Evolutionary conservation across 208 protist species (phyloP).

Genomic region (Trypanosomatidae sp.): DNA sequence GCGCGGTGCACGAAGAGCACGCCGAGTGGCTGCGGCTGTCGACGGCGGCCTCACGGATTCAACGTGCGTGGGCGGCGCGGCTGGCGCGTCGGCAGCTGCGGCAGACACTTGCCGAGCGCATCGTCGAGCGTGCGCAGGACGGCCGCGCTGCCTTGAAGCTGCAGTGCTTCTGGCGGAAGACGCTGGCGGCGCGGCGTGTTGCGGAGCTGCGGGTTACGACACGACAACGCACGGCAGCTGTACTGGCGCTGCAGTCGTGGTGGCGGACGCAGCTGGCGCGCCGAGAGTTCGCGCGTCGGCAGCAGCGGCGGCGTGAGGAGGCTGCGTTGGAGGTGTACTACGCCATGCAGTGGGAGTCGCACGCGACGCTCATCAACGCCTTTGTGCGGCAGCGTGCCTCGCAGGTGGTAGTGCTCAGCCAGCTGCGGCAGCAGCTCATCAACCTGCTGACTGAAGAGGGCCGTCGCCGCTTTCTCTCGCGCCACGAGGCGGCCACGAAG

Average conservation of each 20-base stretch:
- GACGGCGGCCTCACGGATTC: constrained; percentile 44
- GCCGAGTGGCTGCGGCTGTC: constrained; percentile 23
- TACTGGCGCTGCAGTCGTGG: constrained; percentile 58
- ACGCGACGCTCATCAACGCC: constrained; percentile 49
- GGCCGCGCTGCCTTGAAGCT: constrained; percentile 51
- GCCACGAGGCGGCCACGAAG: constrained; percentile 45
- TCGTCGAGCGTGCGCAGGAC: constrained; percentile 21
- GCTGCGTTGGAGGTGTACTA: constrained; percentile 52
- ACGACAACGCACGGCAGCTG: constrained; percentile 21
- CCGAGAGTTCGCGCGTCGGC: constrained; percentile 27
- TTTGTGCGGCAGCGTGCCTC: constrained; percentile 42
- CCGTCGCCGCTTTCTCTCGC: constrained; percentile 42
- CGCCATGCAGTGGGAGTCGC: constrained; percentile 59
- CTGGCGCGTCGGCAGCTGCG: constrained; percentile 34
- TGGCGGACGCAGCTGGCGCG: constrained; percentile 67
- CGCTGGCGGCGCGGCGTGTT: constrained; percentile 55
- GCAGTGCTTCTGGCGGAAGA: constrained; percentile 89
- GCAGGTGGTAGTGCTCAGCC: constrained; percentile 21
- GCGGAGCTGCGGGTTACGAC: constrained; percentile 33
- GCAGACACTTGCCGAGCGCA: constrained; percentile 32
- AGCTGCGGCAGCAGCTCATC: constrained; percentile 32
- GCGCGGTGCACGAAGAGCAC: constrained; percentile 30
- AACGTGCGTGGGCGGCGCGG: constrained; percentile 53
- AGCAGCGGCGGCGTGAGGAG: constrained; percentile 45
- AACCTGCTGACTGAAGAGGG: constrained; percentile 34